Conservation (phyloP, 2,329 filamentous ascomycete species). For the Sclerotinia nivalis region DNA sequence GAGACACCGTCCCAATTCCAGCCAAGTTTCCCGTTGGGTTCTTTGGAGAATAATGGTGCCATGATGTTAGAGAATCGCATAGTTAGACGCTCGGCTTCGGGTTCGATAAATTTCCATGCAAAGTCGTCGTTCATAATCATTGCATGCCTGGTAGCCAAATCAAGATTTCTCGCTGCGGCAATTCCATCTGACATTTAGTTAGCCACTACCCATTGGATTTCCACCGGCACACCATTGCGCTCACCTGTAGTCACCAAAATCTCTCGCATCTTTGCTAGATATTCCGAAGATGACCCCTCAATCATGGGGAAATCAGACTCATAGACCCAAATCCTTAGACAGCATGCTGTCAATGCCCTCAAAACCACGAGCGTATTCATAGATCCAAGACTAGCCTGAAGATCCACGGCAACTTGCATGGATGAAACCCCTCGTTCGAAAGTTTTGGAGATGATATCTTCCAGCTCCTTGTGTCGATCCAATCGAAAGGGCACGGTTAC, state of each 20-base stretch:
- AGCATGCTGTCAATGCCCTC: constrained; percentile 16
- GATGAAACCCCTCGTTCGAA: background rate
- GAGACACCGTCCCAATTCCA: constrained; percentile 22
- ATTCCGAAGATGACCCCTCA: constrained; percentile 11
- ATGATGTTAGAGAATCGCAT: constrained; percentile 22
- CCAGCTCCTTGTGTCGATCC: background rate
- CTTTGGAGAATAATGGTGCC: constrained; percentile 26
- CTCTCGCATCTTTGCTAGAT: constrained; percentile 12
- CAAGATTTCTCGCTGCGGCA: constrained; percentile 25
- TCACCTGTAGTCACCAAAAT: constrained; percentile 22
- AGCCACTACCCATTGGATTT: background rate
- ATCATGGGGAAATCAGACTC: constrained; percentile 25
- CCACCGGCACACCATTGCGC: background rate
- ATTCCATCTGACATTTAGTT: constrained; percentile 22
- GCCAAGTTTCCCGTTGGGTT: background rate
- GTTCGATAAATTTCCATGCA: background rate
- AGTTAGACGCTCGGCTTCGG: constrained; percentile 15
- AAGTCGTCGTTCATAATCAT: constrained; percentile 19
- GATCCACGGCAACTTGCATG: background rate
- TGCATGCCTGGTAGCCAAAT: constrained; percentile 19
- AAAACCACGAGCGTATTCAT: background rate
- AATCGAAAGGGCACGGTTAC: background rate
- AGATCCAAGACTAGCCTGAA: background rate
- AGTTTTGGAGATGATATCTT: background rate
- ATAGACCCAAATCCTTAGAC: constrained; percentile 25